Base-by-base conservation (phyloP, 78 protist genomes). In the Ministeria vibrans region DNA sequence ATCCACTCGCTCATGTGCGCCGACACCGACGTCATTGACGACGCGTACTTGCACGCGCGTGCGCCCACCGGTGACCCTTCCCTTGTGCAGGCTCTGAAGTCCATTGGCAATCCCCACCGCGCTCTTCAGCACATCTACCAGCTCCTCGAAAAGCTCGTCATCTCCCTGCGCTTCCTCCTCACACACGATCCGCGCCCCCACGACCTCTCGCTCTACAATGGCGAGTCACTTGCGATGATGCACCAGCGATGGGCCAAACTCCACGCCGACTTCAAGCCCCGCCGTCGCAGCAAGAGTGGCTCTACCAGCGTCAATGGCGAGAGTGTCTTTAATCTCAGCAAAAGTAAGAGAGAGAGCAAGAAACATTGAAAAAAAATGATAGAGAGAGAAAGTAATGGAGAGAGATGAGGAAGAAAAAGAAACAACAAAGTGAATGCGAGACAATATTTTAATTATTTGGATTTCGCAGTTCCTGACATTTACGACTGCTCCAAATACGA, bases 401-500 rank as follows among this genome's bases (percentile, higher is more conserved):
- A 11, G 71, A 63, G 42, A 32, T 63, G 18, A 46, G 79, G 62
- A 87, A 87, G 51, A 28, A n/a, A n/a, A n/a, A n/a, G n/a, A n/a
- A n/a, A n/a, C n/a, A n/a, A n/a, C n/a, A n/a, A n/a, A n/a, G n/a
- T n/a, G n/a, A n/a, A n/a, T n/a, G n/a, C n/a, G n/a, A n/a, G n/a
- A n/a, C n/a, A n/a, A n/a, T n/a, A n/a, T n/a, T n/a, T n/a, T n/a
- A n/a, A n/a, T n/a, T n/a, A n/a, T n/a, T n/a, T n/a, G n/a, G n/a
- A n/a, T n/a, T n/a, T n/a, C n/a, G n/a, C n/a, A n/a, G n/a, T 87
- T 1, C 91, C 91, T n/a, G 91, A 88, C 83, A 79, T 88, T 2
- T 79, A 83, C 75, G 91, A 88, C 63, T 64, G 78, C 59, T 78
- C 73, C 59, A 59, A 79, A 59, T 83, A 84, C 71, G 86, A 84